These are phyloP conservation scores for Colletotrichum sp. DNA, from an alignment of 2,329 filamentous ascomycete species.

Conservation along the genomic window DNA sequence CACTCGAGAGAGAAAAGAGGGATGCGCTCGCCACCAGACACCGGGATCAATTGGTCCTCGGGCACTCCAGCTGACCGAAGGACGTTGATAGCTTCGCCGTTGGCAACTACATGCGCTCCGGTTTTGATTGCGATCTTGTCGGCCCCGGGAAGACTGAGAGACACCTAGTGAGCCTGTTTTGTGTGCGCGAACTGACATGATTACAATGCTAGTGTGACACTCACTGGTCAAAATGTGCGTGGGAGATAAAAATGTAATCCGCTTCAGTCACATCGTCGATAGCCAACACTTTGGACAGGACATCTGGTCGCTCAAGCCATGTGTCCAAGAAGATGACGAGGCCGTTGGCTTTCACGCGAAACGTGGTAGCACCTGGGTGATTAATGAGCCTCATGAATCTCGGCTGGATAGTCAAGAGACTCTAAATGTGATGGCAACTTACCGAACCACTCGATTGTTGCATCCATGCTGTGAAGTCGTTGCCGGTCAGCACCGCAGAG, in stretches of 20 bases:
- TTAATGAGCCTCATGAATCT: neutral
- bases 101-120: neutral
- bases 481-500: too few species aligned
- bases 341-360: neutral
- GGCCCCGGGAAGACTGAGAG: neutral
- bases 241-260: conserved; percentile 31
- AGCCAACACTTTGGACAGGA: neutral
- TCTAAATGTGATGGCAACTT: neutral
- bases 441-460: neutral
- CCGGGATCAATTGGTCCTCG: neutral
- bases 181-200: neutral
- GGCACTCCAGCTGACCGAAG: neutral
- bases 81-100: neutral
- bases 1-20: neutral
- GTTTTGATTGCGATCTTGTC: neutral
- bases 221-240: conserved; percentile 29
- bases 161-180: neutral
- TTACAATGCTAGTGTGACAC: neutral
- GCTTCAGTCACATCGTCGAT: conserved; percentile 25
- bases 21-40: neutral
- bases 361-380: neutral
- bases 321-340: neutral
- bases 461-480: neutral
- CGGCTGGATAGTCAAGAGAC: neutral
- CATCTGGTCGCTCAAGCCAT: neutral